Evolutionary conservation across 306 rosid genomes (phyloP).

Genomic region (Amphicarpaea edgeworthii): DNA sequence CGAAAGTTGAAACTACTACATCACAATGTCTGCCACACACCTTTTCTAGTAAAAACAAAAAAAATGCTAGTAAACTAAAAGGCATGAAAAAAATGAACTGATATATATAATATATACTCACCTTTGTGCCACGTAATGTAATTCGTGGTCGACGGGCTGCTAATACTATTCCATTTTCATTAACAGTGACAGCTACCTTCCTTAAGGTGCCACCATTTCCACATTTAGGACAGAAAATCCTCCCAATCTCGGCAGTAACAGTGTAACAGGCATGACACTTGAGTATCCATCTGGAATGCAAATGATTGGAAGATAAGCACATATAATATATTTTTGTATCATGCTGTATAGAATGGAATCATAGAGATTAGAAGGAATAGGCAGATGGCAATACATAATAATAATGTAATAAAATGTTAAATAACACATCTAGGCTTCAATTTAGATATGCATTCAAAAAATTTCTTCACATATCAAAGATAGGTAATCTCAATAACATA

Average conservation of each 20-base stretch:
- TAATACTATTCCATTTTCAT: slow-evolving; percentile 85
- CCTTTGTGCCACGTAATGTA: slow-evolving; percentile 93
- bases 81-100: slow-evolving; percentile 7
- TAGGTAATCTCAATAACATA: neutral
- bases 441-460: neutral
- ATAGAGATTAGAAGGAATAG: neutral
- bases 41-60: neutral
- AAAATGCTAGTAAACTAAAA: slow-evolving; percentile 17
- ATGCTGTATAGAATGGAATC: neutral
- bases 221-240: slow-evolving; percentile 92
- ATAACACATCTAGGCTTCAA: slow-evolving; percentile 17
- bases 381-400: slow-evolving; percentile 17
- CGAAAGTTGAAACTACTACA: neutral
- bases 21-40: neutral
- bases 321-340: neutral
- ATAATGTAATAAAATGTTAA: neutral
- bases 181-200: slow-evolving; percentile 97
- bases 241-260: slow-evolving; percentile 86
- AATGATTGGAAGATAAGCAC: slow-evolving; percentile 38
- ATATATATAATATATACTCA: slow-evolving; percentile 46
- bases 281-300: slow-evolving; percentile 83
- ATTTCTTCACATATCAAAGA: slow-evolving; percentile 10
- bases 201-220: slow-evolving; percentile 98
- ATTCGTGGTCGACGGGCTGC: slow-evolving; percentile 80
- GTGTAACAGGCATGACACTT: slow-evolving; percentile 91